Evolutionary conservation across 73 alveolate species (phyloP), one percentile per base, ranked within the genome.

Genomic region (Symbiodinium pilosum): DNA sequence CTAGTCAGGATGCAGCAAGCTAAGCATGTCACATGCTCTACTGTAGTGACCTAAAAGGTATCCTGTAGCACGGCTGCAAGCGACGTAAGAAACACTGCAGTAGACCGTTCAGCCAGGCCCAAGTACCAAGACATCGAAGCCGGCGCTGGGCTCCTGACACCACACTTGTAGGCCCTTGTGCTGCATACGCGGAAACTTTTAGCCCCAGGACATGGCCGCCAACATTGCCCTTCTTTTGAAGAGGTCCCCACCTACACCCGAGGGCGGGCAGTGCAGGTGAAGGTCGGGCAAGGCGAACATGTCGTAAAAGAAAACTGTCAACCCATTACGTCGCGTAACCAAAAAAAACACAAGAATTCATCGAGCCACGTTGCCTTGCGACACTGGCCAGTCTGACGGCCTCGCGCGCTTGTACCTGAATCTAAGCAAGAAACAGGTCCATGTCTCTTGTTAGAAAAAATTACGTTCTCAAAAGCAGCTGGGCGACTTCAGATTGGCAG

Each of bases 61-160:
- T 28, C 97, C 97, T 91, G 97, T 88, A 91, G 54, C 32, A 91
- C 97, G 12, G 97, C 97, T 39, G 89, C 97, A 34, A 91, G 89
- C 39, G 97, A 91, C 6, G 97, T 91, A 54, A 91, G 81, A 69
- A 91, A 91, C 34, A 91, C 97, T 0, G 97, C 97, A 18, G 81
- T 30, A 71, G 98, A 81, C 36, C 93, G 98, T 51, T 73, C 69
- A 9, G 93, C 26, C 92, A 93, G 38, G 54, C 98, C 92, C 98
- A 93, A 81, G 64, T 9, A 51, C 93, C 93, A 77, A n/a, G 52
- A 77, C 44, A n/a, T 21, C 43, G 98, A 51, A 6, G 98, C 92
- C 93, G 9, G 32, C 87, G 87, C 36, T 77, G 87, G 87, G 47
- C 87, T 77, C 87, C 81, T 64, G 81, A 18, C 32, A 4, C n/a